Base-by-base conservation (phyloP, 768 basidiomycete species). In the Lactarius tabidus region DNA sequence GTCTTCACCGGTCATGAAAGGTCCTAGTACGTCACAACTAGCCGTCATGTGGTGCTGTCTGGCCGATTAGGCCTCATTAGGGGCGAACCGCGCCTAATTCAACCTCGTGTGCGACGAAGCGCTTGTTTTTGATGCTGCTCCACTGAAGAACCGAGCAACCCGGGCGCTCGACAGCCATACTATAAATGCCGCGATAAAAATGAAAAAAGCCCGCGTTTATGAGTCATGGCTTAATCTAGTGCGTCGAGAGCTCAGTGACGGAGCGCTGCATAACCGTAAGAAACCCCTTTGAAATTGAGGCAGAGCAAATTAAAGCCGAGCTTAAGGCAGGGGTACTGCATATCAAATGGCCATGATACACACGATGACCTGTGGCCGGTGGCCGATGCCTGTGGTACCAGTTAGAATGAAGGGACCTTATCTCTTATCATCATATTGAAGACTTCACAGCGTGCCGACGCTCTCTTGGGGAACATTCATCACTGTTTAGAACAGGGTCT, bases 1-100 rank as follows among this genome's bases (percentile, higher is more conserved):
- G 53, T 57, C 31, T 57, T 61, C 55, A 57, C 38, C 60, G 64
- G 59, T 39, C 38, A 61, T 65, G n/a, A 60, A 64, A 31, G 29
- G 20, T 14, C 5, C 18, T 26, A 60, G 41, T 20, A 41, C 59
- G 53, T 35, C 31, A 56, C 48, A 55, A 10, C 7, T 4, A 43
- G 29, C 1, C 26, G 20, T n/a, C 60, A 65, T 65, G 59, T 61
- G 64, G 57, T 59, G 20, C 26, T 26, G 26, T 5, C 48, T 48
- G 48, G 6, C 26, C 15, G n/a, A 51, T 51, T 51, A 26, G 48
- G 48, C 6, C 26, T 6, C n/a, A 51, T 51, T 51, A 26, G 48
- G 48, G 48, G 12, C 48, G n/a, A 51, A 26, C 48, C 48, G 48
- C 48, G 48, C 48, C 48, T 51, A 51, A 26, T 51, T 6, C 48